These are phyloP conservation scores for Ophiosphaerella herpotricha DNA, from an alignment of 2,329 filamentous ascomycete genomes.

Conservation along the genomic window DNA sequence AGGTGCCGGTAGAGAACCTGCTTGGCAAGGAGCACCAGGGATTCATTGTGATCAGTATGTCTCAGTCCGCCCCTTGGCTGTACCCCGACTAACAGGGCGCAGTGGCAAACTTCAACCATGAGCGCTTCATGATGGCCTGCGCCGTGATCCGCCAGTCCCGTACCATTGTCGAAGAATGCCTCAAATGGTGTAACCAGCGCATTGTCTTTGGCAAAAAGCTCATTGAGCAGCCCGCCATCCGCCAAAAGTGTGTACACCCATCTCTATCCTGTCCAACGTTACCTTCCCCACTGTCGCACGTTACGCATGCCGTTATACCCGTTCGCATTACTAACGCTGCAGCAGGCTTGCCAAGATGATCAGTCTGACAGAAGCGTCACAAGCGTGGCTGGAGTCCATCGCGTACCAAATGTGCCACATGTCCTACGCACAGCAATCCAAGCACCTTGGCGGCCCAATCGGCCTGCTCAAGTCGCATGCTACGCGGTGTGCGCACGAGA, in stretches of 20 bases:
- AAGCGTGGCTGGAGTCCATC: constrained; percentile 82
- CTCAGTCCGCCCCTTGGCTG: too few species aligned
- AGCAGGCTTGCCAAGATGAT: constrained; percentile 84
- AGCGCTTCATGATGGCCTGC: constrained; percentile 77
- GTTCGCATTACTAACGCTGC: constrained; percentile 1
- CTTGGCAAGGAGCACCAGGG: constrained; percentile 85
- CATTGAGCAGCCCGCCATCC: constrained; percentile 81
- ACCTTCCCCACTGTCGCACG: background rate
- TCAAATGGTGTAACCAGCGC: constrained; percentile 88
- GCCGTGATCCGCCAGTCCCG: constrained; percentile 67
- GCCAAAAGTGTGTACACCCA: constrained; percentile 64
- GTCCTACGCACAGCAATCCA: constrained; percentile 76
- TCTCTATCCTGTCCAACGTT: background rate
- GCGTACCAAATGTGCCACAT: constrained; percentile 89
- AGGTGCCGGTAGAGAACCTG: constrained; percentile 78
- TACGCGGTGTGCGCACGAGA: constrained; percentile 78
- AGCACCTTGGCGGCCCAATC: constrained; percentile 78
- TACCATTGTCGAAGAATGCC: constrained; percentile 76
- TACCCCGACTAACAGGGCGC: background rate
- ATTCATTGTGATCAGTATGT: constrained; percentile 71
- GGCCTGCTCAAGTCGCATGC: constrained; percentile 79
- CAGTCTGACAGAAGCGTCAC: constrained; percentile 76
- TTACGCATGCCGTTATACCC: too few species aligned
- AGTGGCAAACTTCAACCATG: constrained; percentile 86
- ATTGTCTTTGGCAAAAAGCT: constrained; percentile 82